A percentile compares a stretch with the other conserved stretches of the same genome.
phyloP scores from a whole-genome alignment of 75 land plant genomes.

The Ceratopteris richardii region DNA sequence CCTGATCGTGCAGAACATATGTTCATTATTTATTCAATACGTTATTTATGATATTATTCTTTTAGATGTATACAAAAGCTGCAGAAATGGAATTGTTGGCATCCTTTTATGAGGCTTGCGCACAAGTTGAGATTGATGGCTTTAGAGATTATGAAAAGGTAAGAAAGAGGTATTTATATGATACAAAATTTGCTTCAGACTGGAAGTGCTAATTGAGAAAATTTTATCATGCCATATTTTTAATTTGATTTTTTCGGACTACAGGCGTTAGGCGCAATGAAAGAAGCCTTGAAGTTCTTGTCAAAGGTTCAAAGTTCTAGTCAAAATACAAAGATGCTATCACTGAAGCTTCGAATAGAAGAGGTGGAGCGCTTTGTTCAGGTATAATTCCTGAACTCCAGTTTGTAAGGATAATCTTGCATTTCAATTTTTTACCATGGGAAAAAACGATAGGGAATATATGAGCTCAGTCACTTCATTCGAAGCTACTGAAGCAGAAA shows the following conservation, averaged over 20 bases:
- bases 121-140: slow-evolving; percentile 36
- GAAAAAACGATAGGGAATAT: too few species aligned
- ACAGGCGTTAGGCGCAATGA: slow-evolving; percentile 31
- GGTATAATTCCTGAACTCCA: slow-evolving; percentile 2
- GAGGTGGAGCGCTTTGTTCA: slow-evolving; percentile 31
- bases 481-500: too few species aligned
- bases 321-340: slow-evolving; percentile 16
- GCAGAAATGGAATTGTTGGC: slow-evolving; percentile 33
- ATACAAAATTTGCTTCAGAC: background rate
- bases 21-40: too few species aligned
- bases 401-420: too few species aligned
- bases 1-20: too few species aligned
- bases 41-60: too few species aligned
- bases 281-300: slow-evolving; percentile 26
- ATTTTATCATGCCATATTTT: too few species aligned
- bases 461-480: too few species aligned
- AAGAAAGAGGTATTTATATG: background rate
- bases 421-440: too few species aligned
- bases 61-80: slow-evolving; percentile 38
- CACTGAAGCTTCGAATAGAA: slow-evolving; percentile 20
- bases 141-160: slow-evolving; percentile 37
- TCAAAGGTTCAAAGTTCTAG: slow-evolving; percentile 15
- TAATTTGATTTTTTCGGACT: background rate
- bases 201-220: too few species aligned
- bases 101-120: slow-evolving; percentile 37